Evolutionary conservation across 805 yeast species (phyloP).

Genomic region (Candida wancherniae): DNA sequence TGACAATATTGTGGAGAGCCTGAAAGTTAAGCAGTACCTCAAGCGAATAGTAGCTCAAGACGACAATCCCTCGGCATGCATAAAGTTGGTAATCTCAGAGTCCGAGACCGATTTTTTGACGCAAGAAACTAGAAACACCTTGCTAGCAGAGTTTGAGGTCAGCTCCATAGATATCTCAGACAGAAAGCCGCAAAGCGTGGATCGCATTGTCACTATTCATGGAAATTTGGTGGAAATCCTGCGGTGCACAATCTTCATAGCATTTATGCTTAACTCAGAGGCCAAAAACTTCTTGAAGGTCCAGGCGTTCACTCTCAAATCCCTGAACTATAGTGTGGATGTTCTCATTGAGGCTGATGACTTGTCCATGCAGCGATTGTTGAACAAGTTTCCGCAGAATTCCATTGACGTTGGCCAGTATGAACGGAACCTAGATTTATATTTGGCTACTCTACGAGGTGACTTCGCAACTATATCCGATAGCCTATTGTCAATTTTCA

Average conservation of each 20-base stretch:
- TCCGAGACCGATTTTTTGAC: conserved; percentile 25
- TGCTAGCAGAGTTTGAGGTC: conserved; percentile 21
- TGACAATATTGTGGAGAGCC: conserved; percentile 19
- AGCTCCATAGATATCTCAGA: conserved; percentile 21
- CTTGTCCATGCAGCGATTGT: conserved; percentile 3
- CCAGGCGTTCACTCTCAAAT: conserved; percentile 29
- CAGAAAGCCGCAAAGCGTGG: conserved; percentile 23
- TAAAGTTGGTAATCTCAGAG: conserved; percentile 18
- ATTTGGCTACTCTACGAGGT: conserved; percentile 8
- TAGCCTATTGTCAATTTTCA: conserved; percentile 5
- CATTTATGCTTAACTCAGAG: conserved; percentile 22
- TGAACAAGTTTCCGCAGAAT: conserved; percentile 2
- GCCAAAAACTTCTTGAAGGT: conserved; percentile 23
- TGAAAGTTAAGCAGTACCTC: conserved; percentile 23
- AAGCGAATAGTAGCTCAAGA: conserved; percentile 14
- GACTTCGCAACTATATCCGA: conserved; percentile 14
- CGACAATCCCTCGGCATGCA: conserved; percentile 8
- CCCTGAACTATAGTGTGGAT: conserved; percentile 22
- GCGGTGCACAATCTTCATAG: conserved; percentile 23
- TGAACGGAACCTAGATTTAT: conserved; percentile 8
- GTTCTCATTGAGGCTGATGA: conserved; percentile 11
- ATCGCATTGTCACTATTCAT: conserved; percentile 26
- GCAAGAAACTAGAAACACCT: conserved; percentile 8
- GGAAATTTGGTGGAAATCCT: conserved; percentile 22
- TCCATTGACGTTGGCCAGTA: conserved; percentile 8